Evolutionary conservation across 2,329 filamentous ascomycete species (phyloP), one percentile per base, ranked within the genome.

Genomic region (Diaporthe capsici): DNA sequence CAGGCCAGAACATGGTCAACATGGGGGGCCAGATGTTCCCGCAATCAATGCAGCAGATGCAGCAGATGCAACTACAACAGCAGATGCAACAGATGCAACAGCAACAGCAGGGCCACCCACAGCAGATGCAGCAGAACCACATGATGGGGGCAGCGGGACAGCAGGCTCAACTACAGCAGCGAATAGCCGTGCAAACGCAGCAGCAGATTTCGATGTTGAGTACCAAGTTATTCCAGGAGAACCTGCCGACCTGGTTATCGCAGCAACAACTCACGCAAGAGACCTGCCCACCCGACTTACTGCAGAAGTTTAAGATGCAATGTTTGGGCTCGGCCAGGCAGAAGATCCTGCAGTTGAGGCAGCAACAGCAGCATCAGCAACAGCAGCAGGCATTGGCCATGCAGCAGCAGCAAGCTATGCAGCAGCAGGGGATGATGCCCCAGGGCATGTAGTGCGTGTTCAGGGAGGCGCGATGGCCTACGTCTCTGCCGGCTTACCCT

Each of bases 391-490:
- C 78, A 63, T 74, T 78, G 49, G 72, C 77, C 84, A 71, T 84
- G 76, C 85, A 85, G 76, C 85, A 85, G 65, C 83, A 83, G 47
- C 83, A 84, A 44, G 78, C 78, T 57, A 77, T 80, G 55, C 84
- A 84, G 67, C 65, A 70, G n/a, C 87, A 89, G 75, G 87, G 87
- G 37, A 90, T 91, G 86, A 89, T 89, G 87, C 86, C 86, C 28
- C 87, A 88, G 78, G 87, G 86, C 53, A 88, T 88, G 86, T 88
- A 84, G 81, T 68, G 49, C 61, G n/a, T 42, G 8, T 31, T 22
- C 25, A 2, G 8, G 61, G 28, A 20, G 61, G 42, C 61, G 28
- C 20, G 9, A 65, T 12, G 25, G 42, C 31, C 31, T 39, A 17
- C n/a, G 10, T 20, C 20, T 20, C 65, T 34, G 65, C 31, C 31